Conservation (phyloP, 768 basidiomycete species). For the Gloeophyllum trabeum region DNA sequence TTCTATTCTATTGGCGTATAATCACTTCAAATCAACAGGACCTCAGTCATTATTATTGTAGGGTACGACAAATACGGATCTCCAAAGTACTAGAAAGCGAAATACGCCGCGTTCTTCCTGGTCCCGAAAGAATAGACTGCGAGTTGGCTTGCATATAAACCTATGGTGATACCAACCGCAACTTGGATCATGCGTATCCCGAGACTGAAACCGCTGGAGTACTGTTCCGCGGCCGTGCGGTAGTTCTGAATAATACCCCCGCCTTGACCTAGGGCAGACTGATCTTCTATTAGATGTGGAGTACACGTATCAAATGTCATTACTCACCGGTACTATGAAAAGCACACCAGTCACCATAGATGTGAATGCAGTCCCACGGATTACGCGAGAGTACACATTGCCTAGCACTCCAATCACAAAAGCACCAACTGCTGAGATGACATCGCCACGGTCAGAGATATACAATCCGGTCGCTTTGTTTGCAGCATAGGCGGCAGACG, state of each 20-base stretch:
- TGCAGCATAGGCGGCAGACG: slow-evolving; percentile 63
- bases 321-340: slow-evolving; percentile 75
- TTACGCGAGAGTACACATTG: slow-evolving; percentile 67
- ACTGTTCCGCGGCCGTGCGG: slow-evolving; percentile 51
- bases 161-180: slow-evolving; percentile 77
- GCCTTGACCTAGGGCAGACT: slow-evolving; percentile 71
- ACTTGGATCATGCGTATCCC: slow-evolving; percentile 79
- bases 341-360: slow-evolving; percentile 92
- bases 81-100: slow-evolving; percentile 73
- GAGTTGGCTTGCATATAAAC: slow-evolving; percentile 73
- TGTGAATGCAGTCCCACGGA: slow-evolving; percentile 77
- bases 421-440: slow-evolving; percentile 71
- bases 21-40: background rate
- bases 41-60: too few species aligned
- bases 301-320: background rate
- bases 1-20: background rate
- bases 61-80: too few species aligned
- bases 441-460: slow-evolving; percentile 57
- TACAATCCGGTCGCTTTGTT: slow-evolving; percentile 51
- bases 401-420: slow-evolving; percentile 71
- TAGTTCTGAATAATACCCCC: slow-evolving; percentile 58
- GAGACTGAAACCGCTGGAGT: slow-evolving; percentile 68
- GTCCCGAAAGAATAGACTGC: slow-evolving; percentile 69
- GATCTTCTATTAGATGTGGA: slow-evolving; percentile 4
- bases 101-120: slow-evolving; percentile 62